These are phyloP conservation scores for Brassica incana DNA, from an alignment of 345 rosid species.

Conservation along the genomic window DNA sequence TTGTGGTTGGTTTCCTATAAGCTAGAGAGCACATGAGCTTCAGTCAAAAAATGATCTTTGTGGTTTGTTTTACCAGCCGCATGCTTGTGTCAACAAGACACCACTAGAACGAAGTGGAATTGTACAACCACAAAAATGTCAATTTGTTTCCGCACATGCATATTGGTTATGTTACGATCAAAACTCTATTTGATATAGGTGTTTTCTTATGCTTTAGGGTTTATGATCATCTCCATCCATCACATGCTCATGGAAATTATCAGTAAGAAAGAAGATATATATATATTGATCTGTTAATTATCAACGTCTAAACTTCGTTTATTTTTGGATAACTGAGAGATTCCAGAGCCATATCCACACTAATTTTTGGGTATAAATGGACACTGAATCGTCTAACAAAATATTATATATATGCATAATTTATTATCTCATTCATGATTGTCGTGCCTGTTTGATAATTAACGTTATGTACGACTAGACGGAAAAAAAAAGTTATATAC, in stretches of 20 bases:
- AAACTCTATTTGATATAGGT: conserved; percentile 2
- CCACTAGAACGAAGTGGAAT: conserved; percentile 23
- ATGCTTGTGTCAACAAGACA: conserved; percentile 32
- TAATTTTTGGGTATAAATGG: not conserved
- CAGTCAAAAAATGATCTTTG: not conserved
- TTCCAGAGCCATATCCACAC: not conserved
- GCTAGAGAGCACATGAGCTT: not conserved
- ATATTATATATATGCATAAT: not conserved
- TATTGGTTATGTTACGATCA: not conserved
- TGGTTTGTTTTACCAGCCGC: conserved; percentile 22
- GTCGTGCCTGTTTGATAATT: not conserved
- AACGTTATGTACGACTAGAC: not conserved
- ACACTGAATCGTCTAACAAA: not conserved
- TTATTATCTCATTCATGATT: not conserved
- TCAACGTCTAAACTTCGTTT: not conserved
- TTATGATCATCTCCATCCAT: not conserved
- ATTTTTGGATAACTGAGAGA: not conserved
- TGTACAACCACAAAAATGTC: not conserved
- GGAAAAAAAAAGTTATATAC: not conserved
- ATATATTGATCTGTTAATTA: no score
- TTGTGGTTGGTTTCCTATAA: not conserved
- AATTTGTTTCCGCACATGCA: conserved; percentile 22
- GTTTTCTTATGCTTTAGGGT: not conserved
- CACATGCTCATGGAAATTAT: not conserved
- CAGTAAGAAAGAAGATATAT: not conserved